Conservation (phyloP, 2,329 filamentous ascomycete species). For the Aspergillus spinulosporus region DNA sequence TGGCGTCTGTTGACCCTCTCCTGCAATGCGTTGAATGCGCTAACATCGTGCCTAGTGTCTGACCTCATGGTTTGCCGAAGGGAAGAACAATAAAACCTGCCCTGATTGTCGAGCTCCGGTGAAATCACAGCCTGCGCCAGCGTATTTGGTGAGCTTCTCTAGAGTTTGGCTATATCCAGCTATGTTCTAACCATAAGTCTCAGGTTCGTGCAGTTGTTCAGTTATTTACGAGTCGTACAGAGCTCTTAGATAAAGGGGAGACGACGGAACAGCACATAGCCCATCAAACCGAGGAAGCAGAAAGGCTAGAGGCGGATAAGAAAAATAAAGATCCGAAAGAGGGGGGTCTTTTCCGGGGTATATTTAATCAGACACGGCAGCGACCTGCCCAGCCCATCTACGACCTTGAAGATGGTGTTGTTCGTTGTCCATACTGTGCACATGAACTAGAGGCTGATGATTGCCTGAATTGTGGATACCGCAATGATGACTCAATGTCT, state of each 20-base stretch:
- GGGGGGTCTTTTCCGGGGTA: conserved; percentile 65
- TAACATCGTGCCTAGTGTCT: conserved; percentile 41
- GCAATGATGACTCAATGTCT: conserved; percentile 46
- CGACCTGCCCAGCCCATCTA: conserved; percentile 46
- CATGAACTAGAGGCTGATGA: conserved; percentile 61
- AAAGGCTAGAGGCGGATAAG: conserved; percentile 61
- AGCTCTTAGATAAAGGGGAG: conserved; percentile 64
- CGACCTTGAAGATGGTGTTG: conserved; percentile 61
- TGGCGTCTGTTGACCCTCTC: conserved; percentile 32
- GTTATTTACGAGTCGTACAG: conserved; percentile 60
- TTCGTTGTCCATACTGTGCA: conserved; percentile 62
- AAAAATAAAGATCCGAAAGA: conserved; percentile 50
- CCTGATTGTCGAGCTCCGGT: conserved; percentile 66
- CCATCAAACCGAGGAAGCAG: conserved; percentile 60
- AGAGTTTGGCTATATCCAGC: conserved; percentile 2
- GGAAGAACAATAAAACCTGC: conserved; percentile 63
- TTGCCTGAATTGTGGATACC: conserved; percentile 59
- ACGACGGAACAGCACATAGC: conserved; percentile 61
- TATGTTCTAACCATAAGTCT: conserved; percentile 2
- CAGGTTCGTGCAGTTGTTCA: conserved; percentile 65
- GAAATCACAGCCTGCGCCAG: conserved; percentile 61
- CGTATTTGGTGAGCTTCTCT: conserved; percentile 57
- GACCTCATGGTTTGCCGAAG: conserved; percentile 56
- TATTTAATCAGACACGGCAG: conserved; percentile 46
- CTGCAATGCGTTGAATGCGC: too few species aligned